Evolutionary conservation across 495 filamentous ascomycete genomes (phyloP).

Genomic region (Podospora pseudocomata): DNA sequence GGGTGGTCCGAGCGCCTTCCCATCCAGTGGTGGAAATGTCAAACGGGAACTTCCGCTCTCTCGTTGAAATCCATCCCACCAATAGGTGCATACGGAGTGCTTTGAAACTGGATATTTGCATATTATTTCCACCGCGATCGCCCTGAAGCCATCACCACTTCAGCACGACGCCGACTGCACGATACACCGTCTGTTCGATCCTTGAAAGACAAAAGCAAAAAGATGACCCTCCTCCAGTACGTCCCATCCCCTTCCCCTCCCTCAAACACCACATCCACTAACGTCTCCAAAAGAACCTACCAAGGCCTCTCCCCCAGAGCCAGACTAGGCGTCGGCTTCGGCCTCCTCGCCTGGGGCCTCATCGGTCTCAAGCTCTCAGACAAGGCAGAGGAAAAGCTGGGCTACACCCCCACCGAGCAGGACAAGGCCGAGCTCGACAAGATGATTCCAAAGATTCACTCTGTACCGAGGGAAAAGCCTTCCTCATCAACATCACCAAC

Average conservation of each 20-base stretch:
- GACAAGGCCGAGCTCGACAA: slow-evolving; percentile 40
- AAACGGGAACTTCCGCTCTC: background rate
- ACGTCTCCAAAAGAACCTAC: slow-evolving; percentile 27
- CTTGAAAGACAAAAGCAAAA: background rate
- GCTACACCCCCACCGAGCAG: slow-evolving; percentile 42
- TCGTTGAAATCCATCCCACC: background rate
- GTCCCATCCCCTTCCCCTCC: background rate
- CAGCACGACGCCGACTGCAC: too few species aligned
- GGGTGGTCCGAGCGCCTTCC: slow-evolving; percentile 29
- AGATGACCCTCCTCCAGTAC: slow-evolving; percentile 1
- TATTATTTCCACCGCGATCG: background rate
- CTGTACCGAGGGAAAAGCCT: slow-evolving; percentile 30
- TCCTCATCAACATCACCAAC: background rate
- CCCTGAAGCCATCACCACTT: background rate
- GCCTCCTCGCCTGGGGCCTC: slow-evolving; percentile 42
- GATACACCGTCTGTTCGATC: background rate
- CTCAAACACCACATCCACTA: background rate
- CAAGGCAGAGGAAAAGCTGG: slow-evolving; percentile 40
- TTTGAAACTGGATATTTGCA: background rate
- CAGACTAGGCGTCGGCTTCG: slow-evolving; percentile 39
- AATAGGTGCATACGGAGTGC: background rate
- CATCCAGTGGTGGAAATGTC: background rate
- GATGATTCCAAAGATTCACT: slow-evolving; percentile 38
- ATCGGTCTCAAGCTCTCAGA: slow-evolving; percentile 41
- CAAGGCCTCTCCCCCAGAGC: slow-evolving; percentile 37